Base-by-base conservation (phyloP, 2,329 filamentous ascomycete genomes). In the Aspergillus costaricaensis region DNA sequence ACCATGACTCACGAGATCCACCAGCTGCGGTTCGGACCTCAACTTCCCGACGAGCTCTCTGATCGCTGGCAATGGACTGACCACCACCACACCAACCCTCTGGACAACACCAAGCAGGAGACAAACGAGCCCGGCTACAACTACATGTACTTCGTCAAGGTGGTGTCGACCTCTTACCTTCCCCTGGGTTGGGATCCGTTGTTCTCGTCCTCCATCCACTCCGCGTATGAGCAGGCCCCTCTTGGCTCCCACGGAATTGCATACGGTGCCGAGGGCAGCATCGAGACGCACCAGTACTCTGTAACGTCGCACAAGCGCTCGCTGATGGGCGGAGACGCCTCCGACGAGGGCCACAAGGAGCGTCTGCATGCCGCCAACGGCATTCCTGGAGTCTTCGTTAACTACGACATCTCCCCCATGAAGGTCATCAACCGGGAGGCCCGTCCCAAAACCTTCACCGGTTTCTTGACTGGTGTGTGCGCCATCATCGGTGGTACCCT, bases 61-160 rank as follows among this genome's bases (percentile, higher is more conserved):
- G 80, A 85, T 70, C 75, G 76, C 51, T 79, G 77, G 77, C 90
- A 88, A 62, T 96, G 91, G 91, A 92, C 90, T 10, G 93, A 92
- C 77, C 91, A 96, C 78, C 92, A 98, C 77, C 79, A 91, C 63
- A 77, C 77, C 67, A 97, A 98, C 77, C 95, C 95, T 4, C 86
- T 99, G 4, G 96, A 99, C 72, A 83, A 85, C 56, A 91, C 89
- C 3, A 81, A 85, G 65, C 92, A 98, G 81, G 79, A 83, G 55
- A 96, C 92, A 2, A 81, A 85, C 38, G 92, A 97, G 71, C 86
- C 91, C 67, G 90, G 90, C 65, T 97, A 85, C 83, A 99, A 97
- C 82, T 99, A 89, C 78, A 96, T 98, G 92, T 99, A 99, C 82
- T 99, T 99, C 78, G 85, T 99, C 78, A 99, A 99, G 83, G 95